These are phyloP conservation scores for Phytophthora agathidicida DNA, from an alignment of 352 stramenopile genomes.

Conservation along the genomic window DNA sequence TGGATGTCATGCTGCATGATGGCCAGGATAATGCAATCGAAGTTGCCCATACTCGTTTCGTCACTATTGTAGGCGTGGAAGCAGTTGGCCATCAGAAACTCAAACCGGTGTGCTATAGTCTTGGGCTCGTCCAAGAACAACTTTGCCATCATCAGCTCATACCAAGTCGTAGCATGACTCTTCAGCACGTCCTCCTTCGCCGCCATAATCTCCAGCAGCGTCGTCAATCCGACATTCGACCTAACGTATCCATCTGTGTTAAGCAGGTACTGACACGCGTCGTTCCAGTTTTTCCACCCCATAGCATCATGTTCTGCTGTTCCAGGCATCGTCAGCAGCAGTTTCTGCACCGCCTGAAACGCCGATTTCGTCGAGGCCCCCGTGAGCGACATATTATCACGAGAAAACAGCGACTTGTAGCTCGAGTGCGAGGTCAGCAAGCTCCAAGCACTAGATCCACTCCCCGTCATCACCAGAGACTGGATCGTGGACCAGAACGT, in stretches of 20 bases:
- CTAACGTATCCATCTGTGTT: conserved; percentile 62
- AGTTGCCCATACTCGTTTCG: conserved; percentile 66
- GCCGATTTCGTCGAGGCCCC: conserved; percentile 46
- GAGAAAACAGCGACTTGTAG: conserved; percentile 56
- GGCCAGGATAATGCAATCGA: conserved; percentile 82
- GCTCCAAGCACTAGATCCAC: conserved; percentile 57
- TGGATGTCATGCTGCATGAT: conserved; percentile 82
- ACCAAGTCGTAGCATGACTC: conserved; percentile 58
- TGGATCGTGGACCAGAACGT: conserved; percentile 77
- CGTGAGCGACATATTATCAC: conserved; percentile 47
- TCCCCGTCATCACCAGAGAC: conserved; percentile 55
- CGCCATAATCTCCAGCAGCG: conserved; percentile 60
- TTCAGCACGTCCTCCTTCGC: conserved; percentile 56
- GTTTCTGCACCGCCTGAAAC: conserved; percentile 65
- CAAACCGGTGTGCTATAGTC: conserved; percentile 70
- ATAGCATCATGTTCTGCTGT: conserved; percentile 21
- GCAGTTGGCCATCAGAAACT: conserved; percentile 83
- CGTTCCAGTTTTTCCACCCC: conserved; percentile 70
- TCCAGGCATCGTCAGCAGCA: conserved; percentile 76
- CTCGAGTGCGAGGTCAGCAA: conserved; percentile 65
- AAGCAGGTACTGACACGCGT: conserved; percentile 63
- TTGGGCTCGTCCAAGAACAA: conserved; percentile 81
- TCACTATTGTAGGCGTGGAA: conserved; percentile 54
- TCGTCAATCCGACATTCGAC: conserved; percentile 49
- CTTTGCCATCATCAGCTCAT: conserved; percentile 82